Percentiles rank a stretch among this genome's conserved stretches.
Conservation (phyloP, 345 rosid genomes). For the Linum lewisii region DNA sequence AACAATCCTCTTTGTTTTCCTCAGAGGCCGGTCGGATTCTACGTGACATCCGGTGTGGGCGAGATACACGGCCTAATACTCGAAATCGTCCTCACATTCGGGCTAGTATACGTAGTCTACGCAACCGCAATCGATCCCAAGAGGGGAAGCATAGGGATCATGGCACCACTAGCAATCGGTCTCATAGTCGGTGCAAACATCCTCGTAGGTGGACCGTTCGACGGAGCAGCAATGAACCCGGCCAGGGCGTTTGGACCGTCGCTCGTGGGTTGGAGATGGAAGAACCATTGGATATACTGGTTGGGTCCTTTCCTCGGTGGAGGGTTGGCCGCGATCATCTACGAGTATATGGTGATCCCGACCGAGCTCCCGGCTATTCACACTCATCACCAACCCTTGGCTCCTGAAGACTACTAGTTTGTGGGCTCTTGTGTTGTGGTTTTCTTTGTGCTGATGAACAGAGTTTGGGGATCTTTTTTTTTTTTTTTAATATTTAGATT, state of each 20-base stretch:
- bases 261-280: constrained; percentile 6
- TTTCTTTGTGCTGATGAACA: too few relatives aligned
- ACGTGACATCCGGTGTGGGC: background rate
- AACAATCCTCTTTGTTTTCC: background rate
- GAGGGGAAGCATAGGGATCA: constrained; percentile 4
- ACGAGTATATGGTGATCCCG: constrained; percentile 5
- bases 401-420: constrained; percentile 3
- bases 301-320: constrained; percentile 3
- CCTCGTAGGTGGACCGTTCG: constrained; percentile 1
- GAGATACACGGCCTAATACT: background rate
- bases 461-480: too few relatives aligned
- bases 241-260: constrained; percentile 5
- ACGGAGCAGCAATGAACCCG: background rate
- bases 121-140: constrained; percentile 3
- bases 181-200: background rate
- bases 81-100: constrained; percentile 1
- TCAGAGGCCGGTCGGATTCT: constrained; percentile 6
- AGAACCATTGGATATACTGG: constrained; percentile 6
- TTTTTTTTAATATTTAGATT: too few relatives aligned
- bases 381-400: constrained; percentile 1
- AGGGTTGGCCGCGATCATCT: background rate
- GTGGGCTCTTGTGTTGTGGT: background rate
- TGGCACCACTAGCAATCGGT: constrained; percentile 1
- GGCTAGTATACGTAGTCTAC: constrained; percentile 1
- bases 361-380: constrained; percentile 1